Evolutionary conservation across 2,329 filamentous ascomycete genomes (phyloP).

Genomic region (Arthroderma sp.): DNA sequence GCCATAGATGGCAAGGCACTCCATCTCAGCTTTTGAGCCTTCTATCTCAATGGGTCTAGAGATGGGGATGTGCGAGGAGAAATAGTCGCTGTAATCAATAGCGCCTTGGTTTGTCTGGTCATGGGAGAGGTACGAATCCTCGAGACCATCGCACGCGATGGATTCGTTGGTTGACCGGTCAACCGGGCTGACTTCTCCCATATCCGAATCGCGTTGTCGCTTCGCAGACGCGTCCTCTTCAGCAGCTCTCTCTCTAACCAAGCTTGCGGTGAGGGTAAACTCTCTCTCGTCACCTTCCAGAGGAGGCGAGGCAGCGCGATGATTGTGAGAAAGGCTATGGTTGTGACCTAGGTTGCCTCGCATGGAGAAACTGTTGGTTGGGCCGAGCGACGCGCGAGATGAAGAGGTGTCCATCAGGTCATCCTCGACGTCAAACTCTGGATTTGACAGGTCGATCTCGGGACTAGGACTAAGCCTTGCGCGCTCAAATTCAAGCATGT

Average conservation of each 20-base stretch:
- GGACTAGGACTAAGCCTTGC: constrained; percentile 73
- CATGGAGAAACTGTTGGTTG: constrained; percentile 4
- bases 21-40: constrained; percentile 3
- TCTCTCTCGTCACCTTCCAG: constrained; percentile 35
- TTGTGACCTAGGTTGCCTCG: constrained; percentile 29
- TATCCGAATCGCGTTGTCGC: constrained; percentile 18
- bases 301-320: constrained; percentile 31
- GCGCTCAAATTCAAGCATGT: constrained; percentile 51
- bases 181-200: constrained; percentile 16
- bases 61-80: constrained; percentile 5
- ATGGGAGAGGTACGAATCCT: constrained; percentile 2
- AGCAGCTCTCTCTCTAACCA: constrained; percentile 49
- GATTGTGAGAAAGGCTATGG: constrained; percentile 46
- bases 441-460: constrained; percentile 79
- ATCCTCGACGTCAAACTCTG: constrained; percentile 65
- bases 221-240: constrained; percentile 18
- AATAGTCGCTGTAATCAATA: constrained; percentile 1
- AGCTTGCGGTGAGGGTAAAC: constrained; percentile 89
- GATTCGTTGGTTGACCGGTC: background rate
- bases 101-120: background rate
- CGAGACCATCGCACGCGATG: background rate
- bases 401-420: constrained; percentile 14
- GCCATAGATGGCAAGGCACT: constrained; percentile 18
- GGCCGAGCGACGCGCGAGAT: constrained; percentile 2
- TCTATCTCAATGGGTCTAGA: constrained; percentile 16